phyloP scores from a whole-genome alignment of 352 stramenopile species.

The Phytophthora aleatoria region DNA sequence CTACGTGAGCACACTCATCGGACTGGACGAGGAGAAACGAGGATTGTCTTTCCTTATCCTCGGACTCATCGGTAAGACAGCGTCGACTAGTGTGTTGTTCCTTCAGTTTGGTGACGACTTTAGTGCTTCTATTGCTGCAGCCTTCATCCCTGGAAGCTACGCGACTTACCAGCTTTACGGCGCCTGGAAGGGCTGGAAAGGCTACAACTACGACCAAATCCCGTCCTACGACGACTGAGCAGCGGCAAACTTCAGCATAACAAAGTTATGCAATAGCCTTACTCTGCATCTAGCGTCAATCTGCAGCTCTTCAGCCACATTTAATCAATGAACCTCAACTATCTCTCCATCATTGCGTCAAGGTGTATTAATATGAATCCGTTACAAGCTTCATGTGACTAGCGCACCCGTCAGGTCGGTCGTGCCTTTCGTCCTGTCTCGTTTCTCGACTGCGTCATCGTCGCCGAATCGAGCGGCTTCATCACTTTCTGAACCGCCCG shows the following conservation, averaged over 20 bases:
- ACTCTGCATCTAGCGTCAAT: background rate
- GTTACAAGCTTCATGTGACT: background rate
- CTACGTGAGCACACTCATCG: conserved; percentile 76
- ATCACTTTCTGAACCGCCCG: conserved; percentile 11
- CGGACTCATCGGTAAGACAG: conserved; percentile 67
- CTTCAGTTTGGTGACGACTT: background rate
- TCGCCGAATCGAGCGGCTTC: conserved; percentile 16
- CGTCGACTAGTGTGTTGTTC: background rate
- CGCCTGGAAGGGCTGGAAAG: conserved; percentile 83
- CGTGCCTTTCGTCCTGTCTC: conserved; percentile 5
- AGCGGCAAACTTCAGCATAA: background rate
- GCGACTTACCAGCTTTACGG: conserved; percentile 81
- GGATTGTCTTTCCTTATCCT: conserved; percentile 82
- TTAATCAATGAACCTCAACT: conserved; percentile 10
- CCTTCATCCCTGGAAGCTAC: conserved; percentile 86
- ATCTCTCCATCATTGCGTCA: conserved; percentile 2
- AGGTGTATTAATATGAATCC: no score
- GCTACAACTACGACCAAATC: conserved; percentile 85
- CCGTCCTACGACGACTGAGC: conserved; percentile 83
- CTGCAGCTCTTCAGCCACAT: conserved; percentile 3
- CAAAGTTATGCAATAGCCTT: background rate
- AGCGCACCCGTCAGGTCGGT: conserved; percentile 10
- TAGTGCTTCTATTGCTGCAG: conserved; percentile 29
- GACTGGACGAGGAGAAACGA: conserved; percentile 72
- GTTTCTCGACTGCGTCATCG: conserved; percentile 26